Base-by-base conservation (phyloP, 306 rosid genomes). In the Quercus suber region DNA sequence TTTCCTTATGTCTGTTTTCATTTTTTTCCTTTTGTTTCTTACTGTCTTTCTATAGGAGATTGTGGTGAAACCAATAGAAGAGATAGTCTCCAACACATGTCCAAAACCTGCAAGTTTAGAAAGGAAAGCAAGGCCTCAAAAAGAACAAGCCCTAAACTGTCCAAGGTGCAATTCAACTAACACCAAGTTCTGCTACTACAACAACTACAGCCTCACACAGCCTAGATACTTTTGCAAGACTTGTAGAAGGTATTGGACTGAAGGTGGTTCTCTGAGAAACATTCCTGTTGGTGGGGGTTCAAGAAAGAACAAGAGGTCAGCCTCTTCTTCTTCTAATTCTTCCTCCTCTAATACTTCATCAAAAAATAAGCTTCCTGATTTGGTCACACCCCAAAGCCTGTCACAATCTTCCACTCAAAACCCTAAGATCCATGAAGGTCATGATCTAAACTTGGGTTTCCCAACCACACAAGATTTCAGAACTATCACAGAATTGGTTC, bases 231-330 rank as follows among this genome's bases (percentile, higher is more conserved):
- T 91, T 74, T 93, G 98, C 93, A 93, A 93, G 63, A 81, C 92
- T 12, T 93, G 98, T 76, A 88, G 90, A 84, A 88, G 98, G 91
- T 93, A 93, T 67, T 93, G 98, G 98, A 93, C 98, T 49, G 90
- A 89, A 75, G 97, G 97, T 63, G 98, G 98, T 8, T 86, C 94
- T 33, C 87, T 94, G 21, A 85, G 98, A 80, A 93, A 86, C 89
- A 88, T 94, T 58, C 98, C 98, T 30, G 98, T 94, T 0, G 98
- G 98, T 0, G 98, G 98, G 2, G 94, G 92, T 0, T 84, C 94
- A 28, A 92, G 96, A 72, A 92, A 90, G 82, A 91, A 90, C 95
- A 93, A 92, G 73, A 92, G 91, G 83, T 73, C 83, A 49, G 84
- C 89, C 21, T 64, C 87, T 20, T 77, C 84, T 3, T 6, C 76